phyloP scores from a whole-genome alignment of 768 basidiomycete species.

The Dacryopinax primogenitus region DNA sequence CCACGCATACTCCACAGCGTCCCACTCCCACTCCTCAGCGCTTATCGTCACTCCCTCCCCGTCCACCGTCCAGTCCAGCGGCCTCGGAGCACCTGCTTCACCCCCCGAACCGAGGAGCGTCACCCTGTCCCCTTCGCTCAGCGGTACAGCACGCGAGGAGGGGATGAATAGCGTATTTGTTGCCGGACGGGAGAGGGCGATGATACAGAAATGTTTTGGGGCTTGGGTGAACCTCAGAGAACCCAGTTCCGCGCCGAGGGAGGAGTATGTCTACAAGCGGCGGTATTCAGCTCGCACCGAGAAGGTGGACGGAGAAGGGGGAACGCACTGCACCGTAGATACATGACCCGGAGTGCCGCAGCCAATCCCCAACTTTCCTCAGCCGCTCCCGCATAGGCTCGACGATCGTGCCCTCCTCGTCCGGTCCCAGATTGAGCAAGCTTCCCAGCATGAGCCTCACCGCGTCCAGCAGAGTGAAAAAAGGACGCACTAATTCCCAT shows the following conservation, averaged over 20 bases:
- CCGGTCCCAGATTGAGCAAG: slow-evolving; percentile 1
- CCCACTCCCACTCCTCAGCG: not conserved
- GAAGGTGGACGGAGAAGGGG: not conserved
- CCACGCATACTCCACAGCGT: not conserved
- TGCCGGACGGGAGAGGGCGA: not conserved
- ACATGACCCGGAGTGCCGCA: slow-evolving; percentile 15
- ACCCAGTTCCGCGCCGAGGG: not conserved
- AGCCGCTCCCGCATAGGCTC: slow-evolving; percentile 16
- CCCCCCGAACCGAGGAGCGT: slow-evolving; percentile 14
- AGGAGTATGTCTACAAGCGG: not conserved
- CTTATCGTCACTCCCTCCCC: not conserved
- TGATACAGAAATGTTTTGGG: not conserved
- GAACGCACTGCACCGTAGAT: slow-evolving; percentile 14
- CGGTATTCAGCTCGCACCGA: not conserved
- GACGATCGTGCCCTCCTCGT: slow-evolving; percentile 17
- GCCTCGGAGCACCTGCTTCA: not conserved
- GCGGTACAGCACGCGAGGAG: slow-evolving; percentile 13
- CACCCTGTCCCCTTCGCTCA: slow-evolving; percentile 15
- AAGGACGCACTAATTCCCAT: slow-evolving; percentile 43
- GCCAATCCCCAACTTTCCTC: slow-evolving; percentile 17
- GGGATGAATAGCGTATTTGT: not conserved
- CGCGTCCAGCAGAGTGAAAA: not conserved
- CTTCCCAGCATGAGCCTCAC: not conserved
- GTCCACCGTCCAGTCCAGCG: not conserved
- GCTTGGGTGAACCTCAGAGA: not conserved